Percentiles rank a stretch among this genome's conserved stretches.
These are phyloP conservation scores for Avicennia marina DNA, from an alignment of 257 asterid species.

Conservation along the genomic window DNA sequence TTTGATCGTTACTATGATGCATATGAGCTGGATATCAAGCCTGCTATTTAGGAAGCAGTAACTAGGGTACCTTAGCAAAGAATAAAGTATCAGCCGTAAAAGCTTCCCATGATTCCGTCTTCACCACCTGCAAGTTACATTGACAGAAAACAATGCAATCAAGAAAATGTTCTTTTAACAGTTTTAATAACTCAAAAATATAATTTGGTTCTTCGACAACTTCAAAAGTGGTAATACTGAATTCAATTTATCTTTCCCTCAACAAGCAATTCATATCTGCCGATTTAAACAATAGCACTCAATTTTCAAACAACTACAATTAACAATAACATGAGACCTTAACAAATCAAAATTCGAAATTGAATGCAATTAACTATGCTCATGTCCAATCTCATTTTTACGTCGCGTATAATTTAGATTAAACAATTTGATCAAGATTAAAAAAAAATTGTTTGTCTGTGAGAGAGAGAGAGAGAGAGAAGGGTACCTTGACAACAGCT, in stretches of 20 bases:
- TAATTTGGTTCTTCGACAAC: background rate
- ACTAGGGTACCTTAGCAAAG: constrained; percentile 63
- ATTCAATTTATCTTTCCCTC: background rate
- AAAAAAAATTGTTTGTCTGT: too few species aligned
- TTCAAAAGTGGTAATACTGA: too few species aligned
- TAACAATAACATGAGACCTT: background rate
- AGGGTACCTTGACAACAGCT: constrained; percentile 59
- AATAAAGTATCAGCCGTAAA: constrained; percentile 55
- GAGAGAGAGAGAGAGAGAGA: too few species aligned
- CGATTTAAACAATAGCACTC: background rate
- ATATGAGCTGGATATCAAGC: background rate
- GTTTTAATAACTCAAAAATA: background rate
- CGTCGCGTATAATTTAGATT: too few species aligned
- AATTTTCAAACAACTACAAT: background rate
- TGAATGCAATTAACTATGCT: background rate
- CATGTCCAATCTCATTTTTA: too few species aligned
- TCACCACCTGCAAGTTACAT: constrained; percentile 59
- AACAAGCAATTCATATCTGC: background rate
- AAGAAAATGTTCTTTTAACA: background rate
- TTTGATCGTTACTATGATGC: background rate
- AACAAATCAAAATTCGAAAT: background rate
- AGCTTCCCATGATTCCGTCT: constrained; percentile 86
- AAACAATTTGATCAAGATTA: too few species aligned
- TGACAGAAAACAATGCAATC: background rate
- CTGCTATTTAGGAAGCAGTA: constrained; percentile 11